A percentile compares a stretch with the other conserved stretches of the same genome.
These are phyloP conservation scores for Trichoderma sp. DNA, from an alignment of 2,329 filamentous ascomycete species.

Conservation along the genomic window DNA sequence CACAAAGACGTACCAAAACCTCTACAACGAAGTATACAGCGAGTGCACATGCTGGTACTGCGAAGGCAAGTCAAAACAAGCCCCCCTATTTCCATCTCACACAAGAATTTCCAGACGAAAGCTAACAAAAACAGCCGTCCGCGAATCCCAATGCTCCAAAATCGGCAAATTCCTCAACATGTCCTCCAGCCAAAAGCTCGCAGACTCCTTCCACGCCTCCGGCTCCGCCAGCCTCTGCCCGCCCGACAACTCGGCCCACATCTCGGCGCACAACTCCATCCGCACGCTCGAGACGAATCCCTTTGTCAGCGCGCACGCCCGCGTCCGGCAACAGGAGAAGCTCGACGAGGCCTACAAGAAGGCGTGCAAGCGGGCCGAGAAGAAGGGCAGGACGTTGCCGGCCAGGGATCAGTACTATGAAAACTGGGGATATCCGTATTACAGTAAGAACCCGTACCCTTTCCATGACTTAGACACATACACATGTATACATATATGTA, in stretches of 20 bases:
- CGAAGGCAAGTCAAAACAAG: constrained; percentile 52
- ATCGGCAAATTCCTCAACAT: constrained; percentile 35
- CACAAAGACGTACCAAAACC: constrained; percentile 67
- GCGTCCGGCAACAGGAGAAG: constrained; percentile 36
- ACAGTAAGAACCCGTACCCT: constrained; percentile 35
- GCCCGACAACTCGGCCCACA: constrained; percentile 66
- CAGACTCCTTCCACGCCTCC: constrained; percentile 49
- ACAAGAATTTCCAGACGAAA: constrained; percentile 36
- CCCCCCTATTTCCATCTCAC: constrained; percentile 24
- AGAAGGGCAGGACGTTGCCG: constrained; percentile 54
- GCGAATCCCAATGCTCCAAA: constrained; percentile 18
- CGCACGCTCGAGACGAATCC: constrained; percentile 28
- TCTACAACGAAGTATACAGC: constrained; percentile 70
- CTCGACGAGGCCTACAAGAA: constrained; percentile 62
- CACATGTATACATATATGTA: neutral
- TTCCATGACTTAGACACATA: no score
- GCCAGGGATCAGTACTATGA: constrained; percentile 53
- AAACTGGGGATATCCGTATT: constrained; percentile 60
- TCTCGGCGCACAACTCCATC: constrained; percentile 74
- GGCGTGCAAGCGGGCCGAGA: constrained; percentile 54
- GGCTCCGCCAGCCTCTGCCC: constrained; percentile 55
- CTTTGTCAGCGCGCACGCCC: constrained; percentile 13
- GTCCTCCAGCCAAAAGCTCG: constrained; percentile 39
- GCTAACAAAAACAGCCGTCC: constrained; percentile 36
- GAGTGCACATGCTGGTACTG: constrained; percentile 87